Percentiles rank a stretch among this genome's conserved stretches.
Evolutionary conservation across 2,329 filamentous ascomycete genomes (phyloP).

Genomic region (Sclerotinia glacialis): DNA sequence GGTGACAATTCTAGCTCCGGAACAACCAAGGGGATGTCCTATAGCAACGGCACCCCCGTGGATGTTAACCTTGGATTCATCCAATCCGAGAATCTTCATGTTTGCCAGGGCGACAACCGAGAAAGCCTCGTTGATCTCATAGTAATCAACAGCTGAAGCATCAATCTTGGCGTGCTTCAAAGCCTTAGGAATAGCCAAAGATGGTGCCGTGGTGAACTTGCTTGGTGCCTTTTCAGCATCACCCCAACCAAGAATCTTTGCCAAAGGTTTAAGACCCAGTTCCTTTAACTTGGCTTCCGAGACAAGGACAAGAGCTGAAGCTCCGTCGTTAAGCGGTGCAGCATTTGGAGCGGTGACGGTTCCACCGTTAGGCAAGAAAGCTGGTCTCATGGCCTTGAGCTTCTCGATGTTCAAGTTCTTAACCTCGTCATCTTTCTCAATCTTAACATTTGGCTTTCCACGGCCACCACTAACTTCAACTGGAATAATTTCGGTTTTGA

Average conservation of each 20-base stretch:
- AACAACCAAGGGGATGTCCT: constrained; percentile 90
- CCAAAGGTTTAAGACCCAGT: constrained; percentile 84
- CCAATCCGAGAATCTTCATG: constrained; percentile 81
- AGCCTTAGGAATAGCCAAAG: constrained; percentile 94
- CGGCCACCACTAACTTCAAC: constrained; percentile 83
- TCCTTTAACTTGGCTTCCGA: constrained; percentile 93
- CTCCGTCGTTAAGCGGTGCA: constrained; percentile 92
- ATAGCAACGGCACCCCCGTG: constrained; percentile 94
- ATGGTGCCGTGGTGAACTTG: constrained; percentile 93
- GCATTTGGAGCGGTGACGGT: constrained; percentile 96
- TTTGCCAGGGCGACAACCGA: constrained; percentile 95
- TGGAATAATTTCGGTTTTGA: constrained; percentile 83
- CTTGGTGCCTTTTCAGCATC: constrained; percentile 88
- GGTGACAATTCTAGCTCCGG: constrained; percentile 87
- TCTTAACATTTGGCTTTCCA: constrained; percentile 78
- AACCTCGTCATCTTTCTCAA: constrained; percentile 90
- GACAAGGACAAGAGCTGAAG: constrained; percentile 86
- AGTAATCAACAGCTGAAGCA: constrained; percentile 78
- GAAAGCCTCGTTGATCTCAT: constrained; percentile 99
- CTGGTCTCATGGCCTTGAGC: constrained; percentile 79
- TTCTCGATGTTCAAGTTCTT: constrained; percentile 89
- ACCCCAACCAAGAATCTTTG: constrained; percentile 96
- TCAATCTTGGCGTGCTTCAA: constrained; percentile 88
- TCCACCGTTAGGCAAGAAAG: constrained; percentile 74
- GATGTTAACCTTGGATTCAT: constrained; percentile 86